Evolutionary conservation across 805 yeast species (phyloP).

Genomic region (Wickerhamomyces pijperi): DNA sequence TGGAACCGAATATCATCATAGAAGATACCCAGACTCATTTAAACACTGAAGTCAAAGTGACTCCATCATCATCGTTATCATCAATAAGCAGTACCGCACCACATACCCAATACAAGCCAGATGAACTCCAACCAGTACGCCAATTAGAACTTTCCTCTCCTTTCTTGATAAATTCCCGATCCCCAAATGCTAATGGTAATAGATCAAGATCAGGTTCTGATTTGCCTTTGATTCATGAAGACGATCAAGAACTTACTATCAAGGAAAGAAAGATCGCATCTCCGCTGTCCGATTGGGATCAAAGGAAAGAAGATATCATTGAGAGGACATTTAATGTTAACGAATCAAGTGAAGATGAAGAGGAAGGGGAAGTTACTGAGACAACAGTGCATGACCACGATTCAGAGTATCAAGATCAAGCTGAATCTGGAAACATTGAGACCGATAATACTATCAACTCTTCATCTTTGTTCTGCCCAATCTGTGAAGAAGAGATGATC

Average conservation of each 20-base stretch:
- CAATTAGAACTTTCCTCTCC: not conserved
- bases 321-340: conserved; percentile 1
- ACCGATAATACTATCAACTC: not conserved
- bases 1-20: too few species aligned
- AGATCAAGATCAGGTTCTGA: not conserved
- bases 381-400: conserved; percentile 3
- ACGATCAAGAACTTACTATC: too few species aligned
- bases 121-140: too few species aligned
- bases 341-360: conserved; percentile 10
- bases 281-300: not conserved
- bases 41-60: too few species aligned
- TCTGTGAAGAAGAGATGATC: conserved; percentile 52
- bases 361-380: conserved; percentile 3
- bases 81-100: too few species aligned
- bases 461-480: conserved; percentile 40
- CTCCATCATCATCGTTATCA: too few species aligned
- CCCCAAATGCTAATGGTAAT: not conserved
- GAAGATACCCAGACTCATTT: too few species aligned
- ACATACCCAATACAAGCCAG: too few species aligned
- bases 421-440: too few species aligned
- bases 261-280: not conserved
- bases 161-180: not conserved
- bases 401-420: not conserved
- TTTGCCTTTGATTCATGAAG: too few species aligned
- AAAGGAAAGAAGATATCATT: not conserved